Evolutionary conservation across 2,329 filamentous ascomycete species (phyloP).

Genomic region (Penicillium sp.): DNA sequence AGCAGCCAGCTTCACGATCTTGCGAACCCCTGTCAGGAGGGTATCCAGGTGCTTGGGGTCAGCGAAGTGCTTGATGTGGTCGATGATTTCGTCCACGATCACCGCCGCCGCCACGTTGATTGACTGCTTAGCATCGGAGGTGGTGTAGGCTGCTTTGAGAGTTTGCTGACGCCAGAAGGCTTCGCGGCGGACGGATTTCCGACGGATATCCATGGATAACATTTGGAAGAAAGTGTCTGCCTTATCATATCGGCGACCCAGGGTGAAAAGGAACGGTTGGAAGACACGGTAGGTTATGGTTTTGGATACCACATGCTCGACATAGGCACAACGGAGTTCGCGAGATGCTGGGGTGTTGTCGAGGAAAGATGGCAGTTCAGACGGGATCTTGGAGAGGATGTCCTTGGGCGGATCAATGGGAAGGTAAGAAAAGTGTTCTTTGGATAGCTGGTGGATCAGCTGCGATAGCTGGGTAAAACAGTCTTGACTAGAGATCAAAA

Average conservation of each 20-base stretch:
- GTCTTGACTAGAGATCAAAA: conserved; percentile 47
- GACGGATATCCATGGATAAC: conserved; percentile 57
- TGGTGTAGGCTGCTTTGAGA: conserved; percentile 58
- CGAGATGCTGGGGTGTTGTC: conserved; percentile 54
- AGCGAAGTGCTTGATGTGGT: conserved; percentile 55
- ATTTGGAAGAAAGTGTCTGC: conserved; percentile 57
- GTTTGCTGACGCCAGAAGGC: conserved; percentile 61
- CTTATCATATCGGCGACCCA: conserved; percentile 56
- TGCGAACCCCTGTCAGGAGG: conserved; percentile 52
- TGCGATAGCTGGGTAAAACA: conserved; percentile 54
- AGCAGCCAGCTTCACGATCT: conserved; percentile 59
- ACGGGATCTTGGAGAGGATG: conserved; percentile 52
- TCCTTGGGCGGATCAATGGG: conserved; percentile 53
- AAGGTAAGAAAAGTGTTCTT: conserved; percentile 54
- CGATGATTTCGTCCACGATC: conserved; percentile 59
- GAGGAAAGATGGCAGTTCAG: conserved; percentile 55
- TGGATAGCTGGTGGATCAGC: conserved; percentile 53
- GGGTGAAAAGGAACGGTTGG: conserved; percentile 59
- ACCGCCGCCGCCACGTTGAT: conserved; percentile 57
- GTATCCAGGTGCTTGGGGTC: conserved; percentile 52
- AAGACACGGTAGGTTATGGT: conserved; percentile 59
- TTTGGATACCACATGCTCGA: conserved; percentile 57
- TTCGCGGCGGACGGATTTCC: conserved; percentile 57
- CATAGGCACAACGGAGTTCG: conserved; percentile 55
- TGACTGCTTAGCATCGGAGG: conserved; percentile 56